These are phyloP conservation scores for Dendrostoma leiphaemia DNA, from an alignment of 2,329 filamentous ascomycete species.

Conservation along the genomic window DNA sequence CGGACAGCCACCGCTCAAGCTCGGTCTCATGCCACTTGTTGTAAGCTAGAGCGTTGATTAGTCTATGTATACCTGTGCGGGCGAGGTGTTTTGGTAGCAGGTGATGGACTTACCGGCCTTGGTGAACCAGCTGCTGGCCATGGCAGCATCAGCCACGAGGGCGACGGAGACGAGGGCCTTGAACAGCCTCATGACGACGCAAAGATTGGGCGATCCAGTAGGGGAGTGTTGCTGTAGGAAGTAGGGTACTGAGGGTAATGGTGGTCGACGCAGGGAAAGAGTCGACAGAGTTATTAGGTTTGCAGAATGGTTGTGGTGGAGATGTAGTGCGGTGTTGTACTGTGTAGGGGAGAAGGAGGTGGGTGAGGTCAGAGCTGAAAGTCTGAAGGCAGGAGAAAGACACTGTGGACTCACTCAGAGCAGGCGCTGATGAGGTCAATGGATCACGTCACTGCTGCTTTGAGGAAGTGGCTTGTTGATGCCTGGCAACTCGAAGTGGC, in stretches of 20 bases:
- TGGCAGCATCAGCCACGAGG: slow-evolving; percentile 67
- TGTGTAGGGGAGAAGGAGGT: neutral
- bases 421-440: slow-evolving; percentile 12
- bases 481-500: slow-evolving; percentile 2
- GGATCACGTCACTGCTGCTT: slow-evolving; percentile 8
- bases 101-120: slow-evolving; percentile 67
- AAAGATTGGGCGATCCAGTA: neutral
- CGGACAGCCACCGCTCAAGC: slow-evolving; percentile 93
- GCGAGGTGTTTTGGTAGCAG: neutral
- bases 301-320: neutral
- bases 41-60: slow-evolving; percentile 67
- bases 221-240: neutral
- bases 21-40: slow-evolving; percentile 99
- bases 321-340: neutral
- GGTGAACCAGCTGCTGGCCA: slow-evolving; percentile 80
- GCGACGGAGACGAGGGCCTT: slow-evolving; percentile 67
- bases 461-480: slow-evolving; percentile 1
- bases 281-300: too few relatives aligned
- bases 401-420: too few relatives aligned
- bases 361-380: neutral
- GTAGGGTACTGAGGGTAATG: neutral
- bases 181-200: slow-evolving; percentile 73
- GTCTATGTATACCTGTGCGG: neutral
- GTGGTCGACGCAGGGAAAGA: too few relatives aligned
- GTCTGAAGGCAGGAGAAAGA: neutral